Evolutionary conservation across 345 rosid genomes (phyloP).

Genomic region (Iberis pinnata): DNA sequence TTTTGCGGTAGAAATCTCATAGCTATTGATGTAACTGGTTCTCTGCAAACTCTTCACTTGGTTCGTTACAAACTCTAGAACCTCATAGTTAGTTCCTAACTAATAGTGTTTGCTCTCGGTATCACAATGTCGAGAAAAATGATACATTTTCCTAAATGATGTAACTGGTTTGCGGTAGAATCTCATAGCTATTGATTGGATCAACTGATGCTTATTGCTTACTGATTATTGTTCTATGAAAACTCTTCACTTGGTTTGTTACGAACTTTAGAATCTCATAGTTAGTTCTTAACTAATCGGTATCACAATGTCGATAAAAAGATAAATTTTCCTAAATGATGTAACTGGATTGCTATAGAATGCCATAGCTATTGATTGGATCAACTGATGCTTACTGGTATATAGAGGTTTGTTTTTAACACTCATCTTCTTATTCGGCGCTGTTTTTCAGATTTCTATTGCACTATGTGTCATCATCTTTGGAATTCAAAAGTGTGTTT

Average conservation of each 20-base stretch:
- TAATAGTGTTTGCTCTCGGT: neutral
- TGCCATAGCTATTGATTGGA: neutral
- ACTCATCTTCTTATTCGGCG: neutral
- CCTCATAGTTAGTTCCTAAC: neutral
- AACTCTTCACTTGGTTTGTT: neutral
- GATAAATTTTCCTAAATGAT: too few relatives aligned
- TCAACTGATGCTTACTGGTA: neutral
- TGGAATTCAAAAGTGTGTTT: constrained; percentile 29
- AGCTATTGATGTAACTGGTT: too few relatives aligned
- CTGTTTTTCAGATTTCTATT: constrained; percentile 57
- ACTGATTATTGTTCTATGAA: neutral
- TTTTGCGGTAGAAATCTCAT: too few relatives aligned
- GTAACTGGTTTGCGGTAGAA: neutral
- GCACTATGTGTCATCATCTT: constrained; percentile 48
- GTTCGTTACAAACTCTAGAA: neutral
- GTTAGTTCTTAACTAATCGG: neutral
- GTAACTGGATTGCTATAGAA: neutral
- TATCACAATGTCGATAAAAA: too few relatives aligned
- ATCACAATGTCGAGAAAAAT: too few relatives aligned
- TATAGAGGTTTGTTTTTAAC: constrained; percentile 2
- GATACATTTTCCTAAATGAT: too few relatives aligned
- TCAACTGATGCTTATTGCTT: neutral
- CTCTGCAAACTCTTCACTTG: neutral
- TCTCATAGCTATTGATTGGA: neutral
- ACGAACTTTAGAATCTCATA: neutral